Base-by-base conservation (phyloP, 345 rosid genomes). In the Aquilaria sinensis region DNA sequence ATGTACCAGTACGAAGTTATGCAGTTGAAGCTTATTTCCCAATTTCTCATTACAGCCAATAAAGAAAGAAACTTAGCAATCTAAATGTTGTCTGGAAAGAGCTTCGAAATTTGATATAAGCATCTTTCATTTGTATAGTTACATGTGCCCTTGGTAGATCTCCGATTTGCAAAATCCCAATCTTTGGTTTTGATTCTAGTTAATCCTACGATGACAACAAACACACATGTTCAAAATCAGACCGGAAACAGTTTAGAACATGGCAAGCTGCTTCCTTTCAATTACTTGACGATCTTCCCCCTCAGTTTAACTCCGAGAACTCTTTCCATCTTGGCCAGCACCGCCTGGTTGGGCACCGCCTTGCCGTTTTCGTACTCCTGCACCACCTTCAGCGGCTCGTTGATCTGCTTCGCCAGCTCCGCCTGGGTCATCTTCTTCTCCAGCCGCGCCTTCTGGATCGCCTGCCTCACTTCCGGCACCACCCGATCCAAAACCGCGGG, bases 351-450 rank as follows among this genome's bases (percentile, higher is more conserved):
- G 2, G 85, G 89, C 51, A 86, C 89, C 9, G 87, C 97, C 82
- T 88, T 93, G 2, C 98, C 96, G 33, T 83, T 85, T 70, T 90
- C 96, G 49, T 93, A 90, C 68, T 84, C 97, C 68, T 90, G 96
- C 30, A 93, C 94, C 58, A 93, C 90, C 73, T 80, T 85, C 2
- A 84, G 82, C 60, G 73, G 83, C 65, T 89, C 97, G 66, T 84
- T 87, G 60, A 89, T 92, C 70, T 56, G 77, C 81, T 85, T 85
- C 15, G 96, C 96, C 53, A 92, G 73, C 74, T 86, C 94, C 0
- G 85, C 74, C 47, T 87, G 94, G 62, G 91, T 81, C 88, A 82
- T 77, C 80, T 87, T 89, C 90, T 92, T 89, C 75, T 74, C 90
- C 58, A 84, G 63, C 51, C 97, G 70, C 29, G 85, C 87, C 52